Evolutionary conservation across 2,329 filamentous ascomycete genomes (phyloP).

Genomic region (Incumbomyces delicatus): DNA sequence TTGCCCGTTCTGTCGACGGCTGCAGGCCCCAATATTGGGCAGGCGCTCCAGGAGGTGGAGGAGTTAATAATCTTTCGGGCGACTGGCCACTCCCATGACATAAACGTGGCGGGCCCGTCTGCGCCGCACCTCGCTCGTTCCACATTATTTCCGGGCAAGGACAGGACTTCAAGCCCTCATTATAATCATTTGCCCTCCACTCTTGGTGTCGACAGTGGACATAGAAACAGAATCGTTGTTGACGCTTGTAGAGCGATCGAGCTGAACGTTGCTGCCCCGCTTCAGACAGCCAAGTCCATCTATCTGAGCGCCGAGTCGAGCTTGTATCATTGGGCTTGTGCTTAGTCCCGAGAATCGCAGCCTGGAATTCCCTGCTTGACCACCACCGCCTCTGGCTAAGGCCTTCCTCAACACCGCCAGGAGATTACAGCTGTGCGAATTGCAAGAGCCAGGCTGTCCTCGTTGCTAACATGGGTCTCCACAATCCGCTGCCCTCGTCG

Average conservation of each 20-base stretch:
- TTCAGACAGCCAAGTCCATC: not conserved
- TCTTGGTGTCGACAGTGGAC: not conserved
- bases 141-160: too few species aligned
- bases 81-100: not conserved
- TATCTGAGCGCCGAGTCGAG: conserved; percentile 5
- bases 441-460: not conserved
- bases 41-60: too few species aligned
- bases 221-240: not conserved
- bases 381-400: not conserved
- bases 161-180: not conserved
- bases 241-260: not conserved
- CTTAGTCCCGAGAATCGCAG: not conserved
- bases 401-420: not conserved
- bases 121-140: too few species aligned
- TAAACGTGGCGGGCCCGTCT: not conserved
- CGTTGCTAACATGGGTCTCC: conserved; percentile 16
- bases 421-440: not conserved
- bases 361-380: not conserved
- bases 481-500: conserved; percentile 35
- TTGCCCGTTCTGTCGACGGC: not conserved
- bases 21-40: not conserved
- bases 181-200: too few species aligned
- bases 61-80: not conserved
- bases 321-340: not conserved
- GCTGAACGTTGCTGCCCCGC: not conserved